Evolutionary conservation across 2,329 filamentous ascomycete species (phyloP).

Genomic region (Colletotrichum trifolii): DNA sequence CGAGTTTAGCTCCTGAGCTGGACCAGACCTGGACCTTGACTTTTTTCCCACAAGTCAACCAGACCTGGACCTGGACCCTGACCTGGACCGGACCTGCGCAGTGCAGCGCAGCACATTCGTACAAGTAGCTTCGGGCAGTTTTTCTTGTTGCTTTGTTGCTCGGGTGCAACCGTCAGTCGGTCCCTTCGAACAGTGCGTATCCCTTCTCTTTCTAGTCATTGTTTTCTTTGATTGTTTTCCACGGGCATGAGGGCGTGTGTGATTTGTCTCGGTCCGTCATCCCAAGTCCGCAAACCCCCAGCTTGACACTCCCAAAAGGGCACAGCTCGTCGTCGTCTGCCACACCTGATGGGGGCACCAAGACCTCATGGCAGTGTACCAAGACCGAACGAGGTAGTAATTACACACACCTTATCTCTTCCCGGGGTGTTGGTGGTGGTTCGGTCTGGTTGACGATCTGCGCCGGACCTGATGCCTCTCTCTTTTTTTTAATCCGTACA

Average conservation of each 20-base stretch:
- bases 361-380: too few species aligned
- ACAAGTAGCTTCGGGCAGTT: too few species aligned
- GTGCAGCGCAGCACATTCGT: neutral
- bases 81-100: neutral
- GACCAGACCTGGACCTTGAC: neutral
- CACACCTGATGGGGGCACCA: too few species aligned
- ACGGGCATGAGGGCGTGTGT: neutral
- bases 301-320: too few species aligned
- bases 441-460: neutral
- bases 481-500: too few species aligned
- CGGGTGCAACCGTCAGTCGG: neutral
- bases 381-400: too few species aligned
- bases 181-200: slow-evolving; percentile 6
- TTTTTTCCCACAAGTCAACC: too few species aligned
- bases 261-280: neutral
- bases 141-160: slow-evolving; percentile 18
- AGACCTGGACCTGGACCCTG: slow-evolving; percentile 1
- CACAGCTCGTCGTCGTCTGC: too few species aligned
- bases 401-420: neutral
- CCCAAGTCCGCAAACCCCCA: too few species aligned
- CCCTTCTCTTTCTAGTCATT: neutral
- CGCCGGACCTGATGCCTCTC: neutral
- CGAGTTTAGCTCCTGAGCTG: neutral
- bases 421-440: too few species aligned
- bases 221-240: neutral